Evolutionary conservation across 176 grass and related monocot genomes (phyloP), one percentile per base, ranked within the genome.

Genomic region (Cocos nucifera): DNA sequence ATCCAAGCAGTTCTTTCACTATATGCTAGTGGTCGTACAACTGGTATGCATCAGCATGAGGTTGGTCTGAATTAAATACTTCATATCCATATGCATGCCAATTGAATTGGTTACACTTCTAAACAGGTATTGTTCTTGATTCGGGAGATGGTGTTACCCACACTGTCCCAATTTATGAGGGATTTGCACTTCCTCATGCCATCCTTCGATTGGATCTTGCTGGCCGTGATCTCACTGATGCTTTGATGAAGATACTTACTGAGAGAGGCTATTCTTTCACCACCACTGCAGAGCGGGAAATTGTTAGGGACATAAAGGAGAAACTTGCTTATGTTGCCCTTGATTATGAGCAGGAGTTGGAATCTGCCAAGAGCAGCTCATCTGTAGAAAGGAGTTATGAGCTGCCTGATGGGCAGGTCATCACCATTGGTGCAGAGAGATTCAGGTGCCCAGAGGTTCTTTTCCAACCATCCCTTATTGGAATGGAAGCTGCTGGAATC

Each of bases 221-320:
- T 48, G 89, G 89, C 0, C 84, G 89, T 70, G 89, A 94, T 68
- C 85, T 94, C 54, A 94, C 84, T 4, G 89, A 94, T 55, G 69
- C 56, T 64, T 69, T 94, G 3, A 94, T 94, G 84, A 94, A 94
- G 82, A 94, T 94, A 59, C 78, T 94, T 44, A 94, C 80, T 0
- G 89, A 94, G 74, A 88, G 89, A 56, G 89, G 89, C 4, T 94
- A 94, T 77, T 80, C 84, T 49, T 94, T 94, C 71, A 94, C 89
- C 50, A 94, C 89, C 6, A 85, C 84, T 2, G 89, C 89, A 0
- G 89, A 94, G 55, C 80, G 89, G 32, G 89, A 94, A 85, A 94
- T 94, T 73, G 89, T 94, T 49, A 75, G 89, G 49, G 89, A 94
- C 71, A 88, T 94, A 53, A 94, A 94, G 73, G 89, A 94, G 76